A percentile compares a stretch with the other conserved stretches of the same genome.
Conservation (phyloP, 495 filamentous ascomycete genomes). For the Mytilinidion resinicola region DNA sequence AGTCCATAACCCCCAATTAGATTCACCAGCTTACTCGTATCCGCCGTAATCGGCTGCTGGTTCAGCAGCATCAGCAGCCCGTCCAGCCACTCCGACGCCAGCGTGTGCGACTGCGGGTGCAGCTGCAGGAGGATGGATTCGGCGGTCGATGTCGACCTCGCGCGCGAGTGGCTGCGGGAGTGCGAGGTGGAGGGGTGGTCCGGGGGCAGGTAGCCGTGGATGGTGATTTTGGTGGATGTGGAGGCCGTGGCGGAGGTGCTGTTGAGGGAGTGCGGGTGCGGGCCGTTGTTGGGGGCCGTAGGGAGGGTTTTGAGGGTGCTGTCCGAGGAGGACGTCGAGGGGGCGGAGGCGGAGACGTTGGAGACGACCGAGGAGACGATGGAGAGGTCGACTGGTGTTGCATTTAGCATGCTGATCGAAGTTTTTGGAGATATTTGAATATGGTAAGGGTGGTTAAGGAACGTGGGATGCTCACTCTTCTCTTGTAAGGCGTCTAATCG, state of each 20-base stretch:
- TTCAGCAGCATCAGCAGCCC: conserved; percentile 91
- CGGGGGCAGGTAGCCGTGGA: conserved; percentile 59
- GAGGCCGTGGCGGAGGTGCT: conserved; percentile 14
- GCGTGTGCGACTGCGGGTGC: conserved; percentile 70
- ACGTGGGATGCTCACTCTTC: conserved; percentile 54
- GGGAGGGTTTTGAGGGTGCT: conserved; percentile 30
- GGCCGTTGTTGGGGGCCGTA: conserved; percentile 21
- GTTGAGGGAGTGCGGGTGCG: not conserved
- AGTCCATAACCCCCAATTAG: conserved; percentile 84
- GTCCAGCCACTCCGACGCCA: conserved; percentile 95
- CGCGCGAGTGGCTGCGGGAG: conserved; percentile 24
- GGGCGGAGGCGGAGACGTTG: conserved; percentile 67
- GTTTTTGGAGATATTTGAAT: no score
- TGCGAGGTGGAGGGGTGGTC: conserved; percentile 17
- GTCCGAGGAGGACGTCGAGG: conserved; percentile 44
- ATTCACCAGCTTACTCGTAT: conserved; percentile 81
- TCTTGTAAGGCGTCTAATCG: conserved; percentile 66
- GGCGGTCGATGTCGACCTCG: conserved; percentile 17
- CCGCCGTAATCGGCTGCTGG: conserved; percentile 92
- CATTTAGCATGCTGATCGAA: no score
- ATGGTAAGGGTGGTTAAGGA: not conserved
- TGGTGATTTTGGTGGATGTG: conserved; percentile 78
- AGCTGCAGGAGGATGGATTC: conserved; percentile 69
- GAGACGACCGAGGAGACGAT: conserved; percentile 87
- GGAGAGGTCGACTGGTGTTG: conserved; percentile 75